Base-by-base conservation (phyloP, 805 yeast species). In the Kazachstania africana region DNA sequence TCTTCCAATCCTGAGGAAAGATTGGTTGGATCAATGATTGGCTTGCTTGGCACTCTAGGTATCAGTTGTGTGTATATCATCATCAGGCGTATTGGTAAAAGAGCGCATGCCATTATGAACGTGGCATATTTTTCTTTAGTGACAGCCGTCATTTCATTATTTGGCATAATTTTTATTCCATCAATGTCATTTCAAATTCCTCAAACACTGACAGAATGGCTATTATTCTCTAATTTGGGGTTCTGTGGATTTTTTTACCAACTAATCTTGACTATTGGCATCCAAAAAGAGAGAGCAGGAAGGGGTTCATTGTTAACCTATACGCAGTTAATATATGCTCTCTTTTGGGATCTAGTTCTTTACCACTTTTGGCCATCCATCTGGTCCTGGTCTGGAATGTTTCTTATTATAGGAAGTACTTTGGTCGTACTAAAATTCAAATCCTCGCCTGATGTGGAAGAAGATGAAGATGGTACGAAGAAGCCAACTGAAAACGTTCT, bases 221-320 rank as follows among this genome's bases (percentile, higher is more conserved):
- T 59, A 2, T 56, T 80, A 14, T 66, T 85, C 39, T 34, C 58
- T 1, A 49, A 66, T 15, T 65, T 83, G 36, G 94, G 95, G 3
- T 38, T 78, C 2, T 66, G 80, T 32, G 96, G 96, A 0, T 87
- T 85, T 54, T 57, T 75, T 37, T 79, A 78, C 76, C 95, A 87
- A 53, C 76, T 75, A 45, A 59, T 77, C 23, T 55, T 81, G 29
- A 81, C 95, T 0, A 73, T 82, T 6, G 95, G 95, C 1, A 68
- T 85, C 31, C 94, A 83, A 51, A 63, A 82, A 33, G 94, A 81
- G 39, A 61, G 63, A 32, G 93, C 95, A 0, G 74, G 84, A 4
- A 66, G 80, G 35, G 82, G 85, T 0, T 66, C 87, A 9, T 65
- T 81, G 37, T 75, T 83, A 72, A 59, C 70, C 2, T 87, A 87